Evolutionary conservation across 768 basidiomycete species (phyloP).

Genomic region (Podaxis carcinomalis): DNA sequence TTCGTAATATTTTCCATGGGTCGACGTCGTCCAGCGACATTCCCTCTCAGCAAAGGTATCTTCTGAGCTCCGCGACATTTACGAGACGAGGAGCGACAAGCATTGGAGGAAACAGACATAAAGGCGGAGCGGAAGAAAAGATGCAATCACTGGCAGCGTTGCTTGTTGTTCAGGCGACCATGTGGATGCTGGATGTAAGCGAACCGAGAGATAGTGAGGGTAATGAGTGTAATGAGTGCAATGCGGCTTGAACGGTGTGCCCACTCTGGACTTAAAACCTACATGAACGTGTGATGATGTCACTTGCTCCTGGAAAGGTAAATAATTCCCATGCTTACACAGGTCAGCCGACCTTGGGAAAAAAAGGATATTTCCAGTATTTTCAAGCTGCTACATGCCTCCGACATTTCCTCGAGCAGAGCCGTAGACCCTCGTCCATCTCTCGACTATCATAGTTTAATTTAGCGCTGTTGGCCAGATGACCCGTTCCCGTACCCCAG

Average conservation of each 20-base stretch:
- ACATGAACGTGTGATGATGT: background rate
- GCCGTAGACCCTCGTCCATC: too few species aligned
- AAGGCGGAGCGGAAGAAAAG: background rate
- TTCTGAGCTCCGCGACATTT: background rate
- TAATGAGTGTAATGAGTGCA: background rate
- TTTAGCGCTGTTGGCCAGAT: background rate
- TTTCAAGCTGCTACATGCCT: background rate
- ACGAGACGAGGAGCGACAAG: background rate
- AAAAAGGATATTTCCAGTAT: background rate
- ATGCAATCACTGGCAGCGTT: background rate
- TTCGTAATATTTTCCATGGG: background rate
- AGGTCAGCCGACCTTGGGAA: background rate
- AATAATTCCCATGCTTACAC: background rate
- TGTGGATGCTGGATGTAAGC: background rate
- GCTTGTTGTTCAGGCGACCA: background rate
- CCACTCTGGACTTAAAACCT: background rate
- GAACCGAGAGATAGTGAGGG: background rate
- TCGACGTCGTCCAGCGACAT: background rate
- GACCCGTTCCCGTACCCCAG: background rate
- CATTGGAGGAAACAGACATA: background rate
- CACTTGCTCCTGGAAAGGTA: background rate
- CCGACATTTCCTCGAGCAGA: constrained; percentile 7
- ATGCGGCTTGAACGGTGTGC: background rate
- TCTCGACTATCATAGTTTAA: background rate
- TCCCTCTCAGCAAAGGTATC: background rate